Conservation (phyloP, 1,139 yeast species). For the Debaryomyces sp. region DNA sequence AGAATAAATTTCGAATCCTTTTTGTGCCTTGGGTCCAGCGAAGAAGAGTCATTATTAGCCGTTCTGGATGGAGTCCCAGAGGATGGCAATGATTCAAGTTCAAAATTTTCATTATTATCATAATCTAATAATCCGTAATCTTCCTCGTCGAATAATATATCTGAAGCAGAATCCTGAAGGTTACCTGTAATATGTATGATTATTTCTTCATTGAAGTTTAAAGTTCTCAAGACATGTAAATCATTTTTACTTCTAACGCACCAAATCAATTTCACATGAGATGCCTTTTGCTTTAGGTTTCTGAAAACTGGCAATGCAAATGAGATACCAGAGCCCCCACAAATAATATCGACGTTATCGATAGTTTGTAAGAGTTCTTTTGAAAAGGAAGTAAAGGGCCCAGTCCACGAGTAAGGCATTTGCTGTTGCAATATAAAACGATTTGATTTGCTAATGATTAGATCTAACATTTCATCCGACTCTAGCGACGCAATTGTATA, state of each 20-base stretch:
- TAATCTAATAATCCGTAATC: conserved; percentile 22
- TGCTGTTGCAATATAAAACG: conserved; percentile 20
- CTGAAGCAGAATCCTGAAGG: not conserved
- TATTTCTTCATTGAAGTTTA: conserved; percentile 27
- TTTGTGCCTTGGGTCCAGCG: not conserved
- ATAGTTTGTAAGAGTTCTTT: conserved; percentile 40
- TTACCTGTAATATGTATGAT: conserved; percentile 27
- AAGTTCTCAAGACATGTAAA: conserved; percentile 37
- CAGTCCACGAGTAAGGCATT: conserved; percentile 23
- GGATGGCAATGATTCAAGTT: conserved; percentile 16
- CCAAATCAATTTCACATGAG: conserved; percentile 48
- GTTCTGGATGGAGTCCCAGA: conserved; percentile 1
- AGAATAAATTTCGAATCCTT: not conserved
- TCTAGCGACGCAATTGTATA: conserved; percentile 29
- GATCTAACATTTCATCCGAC: conserved; percentile 23
- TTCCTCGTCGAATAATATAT: conserved; percentile 14
- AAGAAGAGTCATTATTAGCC: not conserved
- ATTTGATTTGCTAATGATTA: conserved; percentile 25
- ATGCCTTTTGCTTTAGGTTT: conserved; percentile 28
- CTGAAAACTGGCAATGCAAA: conserved; percentile 64
- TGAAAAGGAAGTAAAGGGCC: conserved; percentile 33
- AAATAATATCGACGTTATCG: conserved; percentile 58
- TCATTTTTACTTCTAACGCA: conserved; percentile 49
- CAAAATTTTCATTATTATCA: conserved; percentile 20
- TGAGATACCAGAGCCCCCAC: conserved; percentile 90